Conservation (phyloP, 148 eudicot genomes). For the Silene latifolia region DNA sequence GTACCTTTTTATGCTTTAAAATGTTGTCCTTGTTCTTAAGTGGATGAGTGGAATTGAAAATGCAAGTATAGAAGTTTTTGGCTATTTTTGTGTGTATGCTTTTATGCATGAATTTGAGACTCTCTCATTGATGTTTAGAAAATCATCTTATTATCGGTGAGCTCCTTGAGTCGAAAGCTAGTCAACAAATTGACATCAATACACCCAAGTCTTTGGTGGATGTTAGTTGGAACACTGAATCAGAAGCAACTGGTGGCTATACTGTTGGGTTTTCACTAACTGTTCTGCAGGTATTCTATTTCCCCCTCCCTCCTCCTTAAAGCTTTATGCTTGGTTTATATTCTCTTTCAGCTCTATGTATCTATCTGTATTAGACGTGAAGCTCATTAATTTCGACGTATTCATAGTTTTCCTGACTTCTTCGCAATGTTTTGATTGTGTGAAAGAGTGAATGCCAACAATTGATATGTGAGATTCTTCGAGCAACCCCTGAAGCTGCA, state of each 20-base stretch:
- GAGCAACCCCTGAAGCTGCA: conserved; percentile 99
- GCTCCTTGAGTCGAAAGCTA: conserved; percentile 85
- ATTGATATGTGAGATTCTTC: conserved; percentile 90
- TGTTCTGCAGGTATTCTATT: conserved; percentile 69
- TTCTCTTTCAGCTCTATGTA: neutral
- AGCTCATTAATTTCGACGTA: neutral
- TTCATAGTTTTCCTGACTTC: conserved; percentile 5
- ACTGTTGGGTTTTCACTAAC: conserved; percentile 83
- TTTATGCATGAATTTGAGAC: conserved; percentile 11
- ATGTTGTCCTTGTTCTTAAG: neutral
- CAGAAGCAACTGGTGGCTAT: conserved; percentile 93
- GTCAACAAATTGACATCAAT: conserved; percentile 67
- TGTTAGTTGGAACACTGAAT: conserved; percentile 66
- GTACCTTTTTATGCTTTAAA: neutral
- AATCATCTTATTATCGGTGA: conserved; percentile 95
- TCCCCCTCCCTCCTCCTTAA: neutral
- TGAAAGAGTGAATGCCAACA: conserved; percentile 98
- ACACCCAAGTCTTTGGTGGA: conserved; percentile 80
- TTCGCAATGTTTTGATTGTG: conserved; percentile 8
- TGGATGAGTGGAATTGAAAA: neutral
- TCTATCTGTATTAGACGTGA: neutral
- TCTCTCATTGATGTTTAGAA: conserved; percentile 44
- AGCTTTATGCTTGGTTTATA: neutral
- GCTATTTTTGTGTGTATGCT: neutral
- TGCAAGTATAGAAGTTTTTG: neutral